Base-by-base conservation (phyloP, 139 green algal genomes). In the Zygnema circumcarinatum region DNA sequence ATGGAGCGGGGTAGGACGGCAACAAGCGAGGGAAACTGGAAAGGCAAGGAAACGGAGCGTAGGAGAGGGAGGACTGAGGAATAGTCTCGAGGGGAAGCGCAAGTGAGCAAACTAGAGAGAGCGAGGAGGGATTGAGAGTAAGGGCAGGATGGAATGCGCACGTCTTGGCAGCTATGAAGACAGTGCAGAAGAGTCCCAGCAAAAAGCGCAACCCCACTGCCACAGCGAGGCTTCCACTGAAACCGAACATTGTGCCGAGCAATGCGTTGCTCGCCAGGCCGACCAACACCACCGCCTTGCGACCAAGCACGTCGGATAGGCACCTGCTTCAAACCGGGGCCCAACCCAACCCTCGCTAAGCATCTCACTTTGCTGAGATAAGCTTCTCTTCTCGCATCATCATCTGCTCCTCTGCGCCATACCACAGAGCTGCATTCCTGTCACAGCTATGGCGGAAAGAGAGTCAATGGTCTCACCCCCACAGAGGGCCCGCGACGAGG, bases 381-480 rank as follows among this genome's bases (percentile, higher is more conserved):
- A n/a, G n/a, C n/a, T n/a, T n/a, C n/a, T n/a, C n/a, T n/a, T n/a
- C n/a, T n/a, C n/a, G n/a, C n/a, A n/a, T n/a, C n/a, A n/a, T n/a
- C n/a, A n/a, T n/a, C n/a, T n/a, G n/a, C n/a, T n/a, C n/a, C n/a
- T n/a, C n/a, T n/a, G n/a, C n/a, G n/a, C n/a, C n/a, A n/a, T n/a
- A n/a, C n/a, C n/a, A n/a, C n/a, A n/a, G n/a, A n/a, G n/a, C n/a
- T n/a, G n/a, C n/a, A n/a, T n/a, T n/a, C n/a, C n/a, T n/a, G n/a
- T n/a, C n/a, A n/a, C n/a, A n/a, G n/a, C n/a, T n/a, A n/a, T n/a
- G n/a, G n/a, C n/a, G n/a, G n/a, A n/a, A n/a, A n/a, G n/a, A n/a
- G n/a, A n/a, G n/a, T n/a, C n/a, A n/a, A n/a, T n/a, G n/a, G n/a
- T 62, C 47, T 62, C 67, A 88, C 82, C 82, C 82, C 82, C 82